Conservation (phyloP, 805 yeast species). For the Helenozyma baotianmanensis region DNA sequence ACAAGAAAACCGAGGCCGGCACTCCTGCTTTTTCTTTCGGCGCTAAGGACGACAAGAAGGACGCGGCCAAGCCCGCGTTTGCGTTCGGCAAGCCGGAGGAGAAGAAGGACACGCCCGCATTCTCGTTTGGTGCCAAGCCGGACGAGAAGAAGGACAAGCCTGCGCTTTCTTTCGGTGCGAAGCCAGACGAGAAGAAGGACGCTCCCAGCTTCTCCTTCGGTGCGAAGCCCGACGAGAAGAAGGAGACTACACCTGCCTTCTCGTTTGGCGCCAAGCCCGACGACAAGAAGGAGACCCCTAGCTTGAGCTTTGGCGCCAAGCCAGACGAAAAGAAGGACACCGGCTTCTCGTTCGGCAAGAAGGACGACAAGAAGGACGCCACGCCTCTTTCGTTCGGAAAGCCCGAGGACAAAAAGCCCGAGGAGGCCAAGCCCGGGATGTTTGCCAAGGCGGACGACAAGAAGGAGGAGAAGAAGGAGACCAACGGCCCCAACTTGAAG, state of each 20-base stretch:
- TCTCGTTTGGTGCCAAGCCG: slow-evolving; percentile 24
- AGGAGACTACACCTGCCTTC: slow-evolving; percentile 11
- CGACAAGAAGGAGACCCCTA: slow-evolving; percentile 13
- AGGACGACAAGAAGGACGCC: slow-evolving; percentile 5
- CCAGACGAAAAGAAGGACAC: slow-evolving; percentile 17
- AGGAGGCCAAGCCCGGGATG: slow-evolving; percentile 4
- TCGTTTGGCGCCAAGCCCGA: slow-evolving; percentile 16
- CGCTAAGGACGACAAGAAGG: slow-evolving; percentile 14
- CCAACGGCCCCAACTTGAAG: slow-evolving; percentile 30
- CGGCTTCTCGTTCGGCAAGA: not conserved
- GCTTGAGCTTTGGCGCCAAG: slow-evolving; percentile 18
- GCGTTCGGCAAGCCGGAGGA: slow-evolving; percentile 17
- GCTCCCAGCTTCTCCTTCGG: slow-evolving; percentile 12
- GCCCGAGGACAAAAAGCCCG: slow-evolving; percentile 1
- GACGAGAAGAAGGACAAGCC: slow-evolving; percentile 15
- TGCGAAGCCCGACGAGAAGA: slow-evolving; percentile 17
- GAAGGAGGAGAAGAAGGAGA: slow-evolving; percentile 17
- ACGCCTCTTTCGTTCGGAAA: slow-evolving; percentile 22
- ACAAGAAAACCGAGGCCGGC: slow-evolving; percentile 9
- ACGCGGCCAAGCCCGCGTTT: slow-evolving; percentile 11
- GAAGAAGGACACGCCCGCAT: slow-evolving; percentile 12
- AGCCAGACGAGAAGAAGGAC: slow-evolving; percentile 13
- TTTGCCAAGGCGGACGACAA: slow-evolving; percentile 5
- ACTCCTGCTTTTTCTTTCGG: slow-evolving; percentile 17
- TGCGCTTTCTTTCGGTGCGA: slow-evolving; percentile 15